Evolutionary conservation across 257 asterid species (phyloP), one percentile per base, ranked within the genome.

Genomic region (Anisodus acutangulus): DNA sequence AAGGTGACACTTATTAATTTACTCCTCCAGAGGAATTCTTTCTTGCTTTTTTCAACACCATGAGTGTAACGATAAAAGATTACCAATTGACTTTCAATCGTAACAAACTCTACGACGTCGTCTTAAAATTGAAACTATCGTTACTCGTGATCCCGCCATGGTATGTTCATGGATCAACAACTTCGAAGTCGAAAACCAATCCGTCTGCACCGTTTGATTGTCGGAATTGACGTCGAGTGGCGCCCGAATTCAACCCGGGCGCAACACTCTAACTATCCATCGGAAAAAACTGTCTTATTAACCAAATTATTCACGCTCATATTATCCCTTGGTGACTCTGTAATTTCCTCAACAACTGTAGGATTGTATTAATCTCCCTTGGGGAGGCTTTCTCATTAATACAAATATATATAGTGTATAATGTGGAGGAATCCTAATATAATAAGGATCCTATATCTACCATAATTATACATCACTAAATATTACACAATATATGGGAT

Each of bases 201-300:
- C 26, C 58, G 84, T 43, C 84, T 47, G 85, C 78, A 19, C 83
- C 80, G 85, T 76, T 79, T 88, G 31, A 74, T 87, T 78, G 88
- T 90, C 85, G 91, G 95, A 26, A 88, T 92, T 81, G 93, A 88
- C 86, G 53, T 84, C 58, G 95, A 92, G 85, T 92, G 94, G 95
- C 89, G 90, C 26, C 93, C 94, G 0, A 41, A 83, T 85, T n/a
- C 88, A 57, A 26, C 39, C 87, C 88, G 71, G 19, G 59, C 47
- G 93, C 94, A 19, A 90, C 92, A 0, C 90, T 92, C 17, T 94
- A 91, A 84, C 91, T 91, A 80, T 90, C 90, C 85, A 89, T 89
- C 54, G 91, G 90, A 81, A 51, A 37, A 63, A 84, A 86, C 22
- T 91, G 95, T 71, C 91, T 92, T 54, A 84, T 91, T 71, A 85